A percentile compares a stretch with the other conserved stretches of the same genome.
These are phyloP conservation scores for Phaffomyces opuntiae DNA, from an alignment of 805 yeast species.

Conservation along the genomic window DNA sequence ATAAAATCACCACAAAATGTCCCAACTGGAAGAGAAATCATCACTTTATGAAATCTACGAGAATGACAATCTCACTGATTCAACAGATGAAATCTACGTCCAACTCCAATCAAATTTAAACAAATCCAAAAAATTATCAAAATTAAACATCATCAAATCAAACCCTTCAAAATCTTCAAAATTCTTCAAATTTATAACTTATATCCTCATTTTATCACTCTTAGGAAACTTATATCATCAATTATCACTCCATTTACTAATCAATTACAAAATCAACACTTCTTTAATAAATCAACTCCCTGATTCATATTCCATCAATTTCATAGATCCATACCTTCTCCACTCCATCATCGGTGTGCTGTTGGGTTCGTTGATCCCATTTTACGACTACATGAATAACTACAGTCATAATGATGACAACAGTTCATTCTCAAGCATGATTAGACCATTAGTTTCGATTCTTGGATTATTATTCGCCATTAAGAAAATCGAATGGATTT, in stretches of 20 bases:
- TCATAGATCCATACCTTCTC: background rate
- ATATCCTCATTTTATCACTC: background rate
- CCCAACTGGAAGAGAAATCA: slow-evolving; percentile 6
- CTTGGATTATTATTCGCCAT: slow-evolving; percentile 68
- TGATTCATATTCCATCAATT: background rate
- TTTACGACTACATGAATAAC: slow-evolving; percentile 20
- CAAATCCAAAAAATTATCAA: background rate
- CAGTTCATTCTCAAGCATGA: slow-evolving; percentile 10
- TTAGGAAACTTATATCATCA: slow-evolving; percentile 7
- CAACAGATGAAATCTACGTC: slow-evolving; percentile 6
- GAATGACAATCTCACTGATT: background rate
- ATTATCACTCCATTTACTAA: slow-evolving; percentile 1
- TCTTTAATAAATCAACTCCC: no score
- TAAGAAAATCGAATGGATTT: slow-evolving; percentile 61
- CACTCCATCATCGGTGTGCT: slow-evolving; percentile 47
- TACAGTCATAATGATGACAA: background rate
- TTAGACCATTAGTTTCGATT: slow-evolving; percentile 48
- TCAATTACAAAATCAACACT: background rate
- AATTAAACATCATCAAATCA: background rate
- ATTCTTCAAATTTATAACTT: no score
- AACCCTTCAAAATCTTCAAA: background rate
- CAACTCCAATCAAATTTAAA: slow-evolving; percentile 5
- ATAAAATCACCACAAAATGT: background rate
- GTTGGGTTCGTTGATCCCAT: slow-evolving; percentile 51
- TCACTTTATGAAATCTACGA: slow-evolving; percentile 5